Evolutionary conservation across 2,329 filamentous ascomycete species (phyloP).

Genomic region (Ophiocordyceps robertsii): DNA sequence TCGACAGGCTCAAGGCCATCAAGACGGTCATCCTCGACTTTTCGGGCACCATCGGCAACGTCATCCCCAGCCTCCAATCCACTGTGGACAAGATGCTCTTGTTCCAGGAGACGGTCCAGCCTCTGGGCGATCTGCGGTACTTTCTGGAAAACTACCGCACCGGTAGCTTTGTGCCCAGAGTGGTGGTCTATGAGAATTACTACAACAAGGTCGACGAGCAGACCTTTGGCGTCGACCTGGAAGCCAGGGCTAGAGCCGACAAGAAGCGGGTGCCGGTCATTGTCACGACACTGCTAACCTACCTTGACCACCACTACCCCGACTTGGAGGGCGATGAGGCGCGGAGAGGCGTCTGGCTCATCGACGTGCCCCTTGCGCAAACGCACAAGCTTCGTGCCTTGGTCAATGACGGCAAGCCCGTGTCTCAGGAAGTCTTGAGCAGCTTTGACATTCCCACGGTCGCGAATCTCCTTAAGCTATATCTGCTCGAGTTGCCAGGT

Average conservation of each 20-base stretch:
- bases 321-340: constrained; percentile 95
- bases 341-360: constrained; percentile 82
- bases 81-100: constrained; percentile 98
- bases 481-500: constrained; percentile 90
- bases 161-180: constrained; percentile 79
- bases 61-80: constrained; percentile 89
- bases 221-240: constrained; percentile 96
- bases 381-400: constrained; percentile 72
- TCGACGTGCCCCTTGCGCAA: constrained; percentile 74
- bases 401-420: constrained; percentile 77
- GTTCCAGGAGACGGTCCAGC: constrained; percentile 98
- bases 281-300: constrained; percentile 85
- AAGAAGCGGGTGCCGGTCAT: constrained; percentile 90
- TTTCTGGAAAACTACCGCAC: constrained; percentile 95
- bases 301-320: constrained; percentile 91
- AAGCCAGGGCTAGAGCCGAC: constrained; percentile 83
- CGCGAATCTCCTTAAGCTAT: constrained; percentile 84
- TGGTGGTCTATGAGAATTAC: constrained; percentile 95
- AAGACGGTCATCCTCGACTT: constrained; percentile 97
- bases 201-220: constrained; percentile 97
- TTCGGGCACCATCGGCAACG: constrained; percentile 92
- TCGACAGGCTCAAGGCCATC: constrained; percentile 92
- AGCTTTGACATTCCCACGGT: constrained; percentile 92
- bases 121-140: constrained; percentile 77
- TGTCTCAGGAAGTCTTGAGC: constrained; percentile 62